phyloP scores from a whole-genome alignment of 2,329 filamentous ascomycete genomes.

The Aspergillus sp. region DNA sequence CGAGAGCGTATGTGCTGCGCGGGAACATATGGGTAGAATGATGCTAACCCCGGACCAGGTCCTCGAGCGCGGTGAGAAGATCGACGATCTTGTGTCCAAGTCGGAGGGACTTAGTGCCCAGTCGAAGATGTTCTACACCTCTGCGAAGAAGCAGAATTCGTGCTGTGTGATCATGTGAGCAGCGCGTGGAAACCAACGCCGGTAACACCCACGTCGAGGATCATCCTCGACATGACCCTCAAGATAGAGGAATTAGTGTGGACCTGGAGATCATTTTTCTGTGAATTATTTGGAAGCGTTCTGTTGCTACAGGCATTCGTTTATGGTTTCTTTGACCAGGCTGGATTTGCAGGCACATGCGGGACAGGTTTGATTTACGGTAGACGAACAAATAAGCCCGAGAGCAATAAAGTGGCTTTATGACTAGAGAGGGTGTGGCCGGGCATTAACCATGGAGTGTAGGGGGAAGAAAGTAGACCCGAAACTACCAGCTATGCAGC shows the following conservation, averaged over 20 bases:
- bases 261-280: not conserved
- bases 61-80: conserved; percentile 91
- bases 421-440: not conserved
- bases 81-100: conserved; percentile 90
- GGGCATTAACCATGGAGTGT: too few relatives aligned
- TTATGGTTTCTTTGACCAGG: not conserved
- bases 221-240: not conserved
- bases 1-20: conserved; percentile 50
- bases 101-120: conserved; percentile 85
- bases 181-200: not conserved
- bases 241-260: not conserved
- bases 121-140: conserved; percentile 95
- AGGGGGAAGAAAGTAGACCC: too few relatives aligned
- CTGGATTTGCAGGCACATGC: not conserved
- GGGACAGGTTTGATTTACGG: conserved; percentile 3
- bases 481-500: too few relatives aligned
- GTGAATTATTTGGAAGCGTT: conserved; percentile 6
- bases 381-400: not conserved
- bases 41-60: conserved; percentile 23
- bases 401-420: not conserved
- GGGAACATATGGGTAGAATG: not conserved
- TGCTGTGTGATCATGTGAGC: conserved; percentile 69
- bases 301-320: conserved; percentile 10
- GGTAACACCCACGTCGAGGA: not conserved
- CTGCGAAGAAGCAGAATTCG: conserved; percentile 77